Base-by-base conservation (phyloP, 352 stramenopile genomes). In the Globisporangium echinulatum region DNA sequence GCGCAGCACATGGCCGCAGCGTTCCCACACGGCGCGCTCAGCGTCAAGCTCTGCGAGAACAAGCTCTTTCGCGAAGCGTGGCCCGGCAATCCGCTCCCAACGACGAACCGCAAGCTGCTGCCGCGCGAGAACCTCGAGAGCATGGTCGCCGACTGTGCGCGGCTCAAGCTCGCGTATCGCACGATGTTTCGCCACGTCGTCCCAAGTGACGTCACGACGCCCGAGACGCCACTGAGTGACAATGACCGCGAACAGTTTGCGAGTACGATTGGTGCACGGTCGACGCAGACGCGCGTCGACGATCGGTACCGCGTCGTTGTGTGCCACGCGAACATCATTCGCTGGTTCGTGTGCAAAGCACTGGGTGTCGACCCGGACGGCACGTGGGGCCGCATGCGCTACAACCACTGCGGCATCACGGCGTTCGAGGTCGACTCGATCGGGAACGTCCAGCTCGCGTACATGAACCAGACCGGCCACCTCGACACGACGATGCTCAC, bases 281-380 rank as follows among this genome's bases (percentile, higher is more conserved):
- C 66, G 43, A 77, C 70, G 15, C 69, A 77, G 63, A 65, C 65
- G 7, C 71, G 72, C 33, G 39, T 66, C 39, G 47, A 68, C 37
- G 70, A 81, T 59, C 61, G 73, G 49, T 90, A 86, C 69, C 77
- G 76, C 38, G 49, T 88, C 17, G 56, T 88, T 10, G 75, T 87
- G 46, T 86, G 79, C 56, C 78, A 88, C 63, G 74, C 79, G 52
- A 89, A 87, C 67, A 81, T 86, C 58, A 88, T 90, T 56, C 78
- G 77, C 19, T 88, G 75, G 75, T 86, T 90, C 43, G 66, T 86
- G 39, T 88, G 78, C 72, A 79, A 80, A 52, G 68, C 77, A n/a
- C 53, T 90, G 5, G 78, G 78, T 33, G 71, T 87, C 7, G 74
- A 85, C 46, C 78, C 77, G 6, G 74, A 87, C 39, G 75, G 77